These are phyloP conservation scores for Neocallimastix lanati DNA, from an alignment of 192 early-diverging fungal genomes.

Conservation along the genomic window DNA sequence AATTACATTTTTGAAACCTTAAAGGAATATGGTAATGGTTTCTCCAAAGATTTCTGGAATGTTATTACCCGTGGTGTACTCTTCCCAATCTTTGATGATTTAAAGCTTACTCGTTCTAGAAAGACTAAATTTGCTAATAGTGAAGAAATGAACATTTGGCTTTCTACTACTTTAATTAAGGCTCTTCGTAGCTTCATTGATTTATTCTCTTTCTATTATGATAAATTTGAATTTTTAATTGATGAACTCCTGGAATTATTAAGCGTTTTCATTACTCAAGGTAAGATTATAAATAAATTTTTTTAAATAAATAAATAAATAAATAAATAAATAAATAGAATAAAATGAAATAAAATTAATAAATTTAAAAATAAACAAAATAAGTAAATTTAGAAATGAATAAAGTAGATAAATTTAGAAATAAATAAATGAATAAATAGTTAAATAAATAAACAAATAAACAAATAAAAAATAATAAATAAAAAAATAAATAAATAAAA, in stretches of 20 bases:
- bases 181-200: slow-evolving; percentile 74
- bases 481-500: too few species aligned
- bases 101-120: slow-evolving; percentile 30
- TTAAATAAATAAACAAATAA: too few species aligned
- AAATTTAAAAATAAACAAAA: too few species aligned
- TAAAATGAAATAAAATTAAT: too few species aligned
- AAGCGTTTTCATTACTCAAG: slow-evolving; percentile 71
- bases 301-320: too few species aligned
- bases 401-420: too few species aligned
- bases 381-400: too few species aligned
- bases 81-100: slow-evolving; percentile 78
- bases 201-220: slow-evolving; percentile 62
- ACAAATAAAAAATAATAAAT: too few species aligned
- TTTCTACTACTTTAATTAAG: slow-evolving; percentile 85
- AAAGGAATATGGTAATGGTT: slow-evolving; percentile 52
- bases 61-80: slow-evolving; percentile 63
- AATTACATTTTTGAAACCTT: slow-evolving; percentile 69
- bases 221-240: slow-evolving; percentile 52
- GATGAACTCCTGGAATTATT: slow-evolving; percentile 62
- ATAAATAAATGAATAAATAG: too few species aligned
- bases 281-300: slow-evolving; percentile 6
- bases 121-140: slow-evolving; percentile 47
- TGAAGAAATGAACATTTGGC: slow-evolving; percentile 81
- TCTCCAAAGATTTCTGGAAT: slow-evolving; percentile 63
- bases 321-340: too few species aligned